Evolutionary conservation across 108 stramenopile genomes (phyloP), one percentile per base, ranked within the genome.

Genomic region (Pseudonitzschia multiseries): DNA sequence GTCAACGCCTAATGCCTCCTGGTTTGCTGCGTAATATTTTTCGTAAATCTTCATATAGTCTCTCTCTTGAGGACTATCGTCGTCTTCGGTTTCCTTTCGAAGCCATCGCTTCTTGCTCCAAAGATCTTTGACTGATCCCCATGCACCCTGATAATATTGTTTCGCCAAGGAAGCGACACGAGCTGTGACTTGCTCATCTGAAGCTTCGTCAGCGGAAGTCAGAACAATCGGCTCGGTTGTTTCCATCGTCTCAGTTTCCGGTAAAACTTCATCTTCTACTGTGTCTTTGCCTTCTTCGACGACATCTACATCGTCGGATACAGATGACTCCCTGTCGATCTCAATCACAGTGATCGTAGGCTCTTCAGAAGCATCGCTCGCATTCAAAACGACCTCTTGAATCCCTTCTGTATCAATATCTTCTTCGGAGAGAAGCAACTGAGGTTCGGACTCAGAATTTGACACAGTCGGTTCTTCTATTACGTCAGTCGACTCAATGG

Each of bases 21-120:
- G 66, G 36, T 29, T 26, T 26, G 29, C 33, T 21, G 66, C 43
- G 48, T 43, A 67, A 41, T 67, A 67, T 17, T 67, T 67, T 67
- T 67, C 12, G 66, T 67, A 67, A 28, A 67, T 50, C 46, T 67
- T 67, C 21, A 44, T 46, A 50, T 67, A 67, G 46, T 67, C 66
- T 48, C 66, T 44, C 36, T 62, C 61, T 14, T 9, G 33, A 62
- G 61, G 33, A 62, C 9, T 22, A 26, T 27, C 28, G 2, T 27
- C 28, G 2, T 33, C 18, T 40, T 40, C n/a, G n/a, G n/a, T 33
- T 62, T n/a, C 32, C 15, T 59, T 31, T 10, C 14, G 22, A 15
- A 59, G 29, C 29, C 29, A 28, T 17, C 57, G 57, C 20, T 33
- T 31, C 15, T 62, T 33, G 61, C 36, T 40, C 32, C 61, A 62